Evolutionary conservation across 169 alveolate genomes (phyloP), one percentile per base, ranked within the genome.

Genomic region (Cryptosporidium parvum): DNA sequence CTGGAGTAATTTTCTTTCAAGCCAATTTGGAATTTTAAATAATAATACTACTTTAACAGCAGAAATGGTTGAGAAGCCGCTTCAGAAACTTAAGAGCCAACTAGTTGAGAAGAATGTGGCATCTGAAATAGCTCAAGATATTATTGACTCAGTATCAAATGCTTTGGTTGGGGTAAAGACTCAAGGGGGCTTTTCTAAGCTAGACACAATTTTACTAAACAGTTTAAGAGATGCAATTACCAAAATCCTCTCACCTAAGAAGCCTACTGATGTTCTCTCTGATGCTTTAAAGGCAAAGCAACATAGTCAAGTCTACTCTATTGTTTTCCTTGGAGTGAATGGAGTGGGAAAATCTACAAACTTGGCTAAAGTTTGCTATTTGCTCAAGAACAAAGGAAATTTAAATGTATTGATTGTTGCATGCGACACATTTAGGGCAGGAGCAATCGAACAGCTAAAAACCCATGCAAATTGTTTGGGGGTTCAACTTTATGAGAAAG

Each of bases 331-430:
- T 53, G 99, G 99, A 7, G 99, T 98, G 18, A 99, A 99, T 91
- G 99, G 99, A 4, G 99, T 99, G 1, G 99, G 99, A 33, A 99
- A 99, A 94, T 97, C 99, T 29, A 99, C 99, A 16, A 97, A 97
- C 87, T 93, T 99, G 42, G 99, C 99, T 35, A 99, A 99, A 92
- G 98, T 97, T 42, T 98, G 98, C 33, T 98, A 97, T 93, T 94
- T 96, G 85, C 95, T 98, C 39, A 97, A 97, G 91, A 95, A 94
- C 69, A 96, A 97, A 91, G 99, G 99, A 21, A 95, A 95, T 23
- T 93, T 98, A 73, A 96, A 96, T 62, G 97, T 98, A 7, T 89
- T 98, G 94, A 95, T 99, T 18, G 99, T 99, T 35, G 99, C 99
- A 5, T 99, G 99, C 84, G 99, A 99, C 95, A 99, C 99, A 51